These are phyloP conservation scores for Camellia japonica DNA, from an alignment of 148 eudicot genomes.

Conservation along the genomic window DNA sequence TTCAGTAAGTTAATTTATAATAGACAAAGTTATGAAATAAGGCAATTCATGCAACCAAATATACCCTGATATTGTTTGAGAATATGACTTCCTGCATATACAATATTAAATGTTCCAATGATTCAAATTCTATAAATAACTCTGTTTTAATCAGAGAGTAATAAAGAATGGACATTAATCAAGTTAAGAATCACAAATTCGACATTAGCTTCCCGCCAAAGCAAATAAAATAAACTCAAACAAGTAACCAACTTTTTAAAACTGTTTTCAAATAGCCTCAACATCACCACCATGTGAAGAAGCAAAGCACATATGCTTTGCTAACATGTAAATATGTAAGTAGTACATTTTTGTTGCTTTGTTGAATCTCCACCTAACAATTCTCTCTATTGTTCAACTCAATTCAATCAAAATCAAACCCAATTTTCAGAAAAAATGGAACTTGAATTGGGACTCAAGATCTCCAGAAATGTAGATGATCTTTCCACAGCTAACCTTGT, in stretches of 20 bases:
- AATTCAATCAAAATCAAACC: conserved; percentile 5
- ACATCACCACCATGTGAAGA: conserved; percentile 11
- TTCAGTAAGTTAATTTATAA: too few species aligned
- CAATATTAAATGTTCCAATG: too few species aligned
- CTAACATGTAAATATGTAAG: conserved; percentile 3
- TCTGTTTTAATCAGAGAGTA: too few species aligned
- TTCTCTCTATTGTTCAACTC: not conserved
- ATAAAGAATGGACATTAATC: too few species aligned
- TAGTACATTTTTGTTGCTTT: not conserved
- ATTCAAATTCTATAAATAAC: too few species aligned
- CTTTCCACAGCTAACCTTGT: conserved; percentile 37
- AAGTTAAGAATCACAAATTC: too few species aligned
- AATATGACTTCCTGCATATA: not conserved
- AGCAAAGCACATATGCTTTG: conserved; percentile 52
- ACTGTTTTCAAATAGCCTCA: not conserved
- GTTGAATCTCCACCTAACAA: not conserved
- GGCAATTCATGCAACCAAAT: not conserved
- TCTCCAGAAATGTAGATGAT: conserved; percentile 44
- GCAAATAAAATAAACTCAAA: too few species aligned
- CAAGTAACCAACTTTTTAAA: too few species aligned
- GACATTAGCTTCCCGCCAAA: too few species aligned
- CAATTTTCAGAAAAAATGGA: conserved; percentile 42
- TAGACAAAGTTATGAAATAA: too few species aligned
- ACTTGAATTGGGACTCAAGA: conserved; percentile 56
- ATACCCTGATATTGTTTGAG: not conserved